Evolutionary conservation across 495 filamentous ascomycete species (phyloP).

Genomic region (Friedmanniomyces simplex): DNA sequence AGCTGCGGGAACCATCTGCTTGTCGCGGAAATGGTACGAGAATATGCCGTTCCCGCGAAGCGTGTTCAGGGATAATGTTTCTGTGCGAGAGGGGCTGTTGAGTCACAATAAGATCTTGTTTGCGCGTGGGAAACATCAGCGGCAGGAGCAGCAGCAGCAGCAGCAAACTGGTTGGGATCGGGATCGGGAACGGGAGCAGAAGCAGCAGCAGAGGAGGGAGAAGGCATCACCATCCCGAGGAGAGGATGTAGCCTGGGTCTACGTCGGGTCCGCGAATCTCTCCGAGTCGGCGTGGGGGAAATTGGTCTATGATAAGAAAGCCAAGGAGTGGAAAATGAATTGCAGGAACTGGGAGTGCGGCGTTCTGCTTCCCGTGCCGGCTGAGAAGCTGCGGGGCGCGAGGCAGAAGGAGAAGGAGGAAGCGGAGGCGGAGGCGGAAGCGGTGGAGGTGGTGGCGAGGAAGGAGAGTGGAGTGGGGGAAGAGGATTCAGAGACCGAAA

Average conservation of each 20-base stretch:
- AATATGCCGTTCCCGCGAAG: slow-evolving; percentile 53
- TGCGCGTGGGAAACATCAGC: slow-evolving; percentile 48
- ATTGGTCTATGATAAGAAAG: slow-evolving; percentile 53
- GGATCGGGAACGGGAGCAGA: no score
- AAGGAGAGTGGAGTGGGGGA: slow-evolving; percentile 3
- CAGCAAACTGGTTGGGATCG: neutral
- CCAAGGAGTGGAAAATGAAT: slow-evolving; percentile 59
- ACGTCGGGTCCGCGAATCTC: slow-evolving; percentile 86
- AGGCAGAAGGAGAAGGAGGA: no score
- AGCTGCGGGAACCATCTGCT: slow-evolving; percentile 66
- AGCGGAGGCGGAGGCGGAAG: no score
- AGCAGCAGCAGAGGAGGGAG: no score
- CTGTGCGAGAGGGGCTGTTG: slow-evolving; percentile 53
- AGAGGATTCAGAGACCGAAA: slow-evolving; percentile 16
- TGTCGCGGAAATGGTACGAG: slow-evolving; percentile 58
- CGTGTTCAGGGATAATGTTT: slow-evolving; percentile 66
- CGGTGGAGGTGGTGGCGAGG: neutral
- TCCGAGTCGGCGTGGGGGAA: slow-evolving; percentile 90
- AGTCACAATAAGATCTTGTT: slow-evolving; percentile 87
- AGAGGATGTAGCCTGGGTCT: slow-evolving; percentile 52
- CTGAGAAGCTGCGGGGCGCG: slow-evolving; percentile 3
- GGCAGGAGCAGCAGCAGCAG: slow-evolving; percentile 25
- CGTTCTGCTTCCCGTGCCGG: slow-evolving; percentile 52
- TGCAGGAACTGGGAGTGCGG: slow-evolving; percentile 97
- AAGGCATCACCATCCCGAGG: no score